Conservation (phyloP, 345 rosid genomes). For the Bruguiera sexangula region DNA sequence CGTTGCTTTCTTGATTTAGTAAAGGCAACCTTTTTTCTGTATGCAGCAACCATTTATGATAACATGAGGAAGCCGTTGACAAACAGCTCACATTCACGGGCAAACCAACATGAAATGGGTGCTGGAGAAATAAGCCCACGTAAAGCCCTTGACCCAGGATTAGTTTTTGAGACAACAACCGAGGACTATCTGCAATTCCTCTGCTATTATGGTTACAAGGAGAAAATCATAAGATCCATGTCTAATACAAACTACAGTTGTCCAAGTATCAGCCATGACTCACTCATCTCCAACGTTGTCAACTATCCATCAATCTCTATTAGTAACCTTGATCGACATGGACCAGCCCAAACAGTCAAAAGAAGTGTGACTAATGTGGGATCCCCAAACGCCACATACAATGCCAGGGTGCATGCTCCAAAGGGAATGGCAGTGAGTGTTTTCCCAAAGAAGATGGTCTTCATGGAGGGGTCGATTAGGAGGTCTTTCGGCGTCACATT, state of each 20-base stretch:
- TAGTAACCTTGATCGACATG: conserved; percentile 33
- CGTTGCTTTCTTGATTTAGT: no score
- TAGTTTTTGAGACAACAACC: conserved; percentile 57
- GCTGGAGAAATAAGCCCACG: conserved; percentile 63
- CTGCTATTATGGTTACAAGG: conserved; percentile 54
- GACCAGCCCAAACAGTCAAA: conserved; percentile 21
- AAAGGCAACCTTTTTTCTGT: background rate
- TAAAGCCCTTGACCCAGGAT: conserved; percentile 66
- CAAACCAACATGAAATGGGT: conserved; percentile 65
- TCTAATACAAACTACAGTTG: conserved; percentile 47
- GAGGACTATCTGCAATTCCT: conserved; percentile 55
- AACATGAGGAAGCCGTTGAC: conserved; percentile 46
- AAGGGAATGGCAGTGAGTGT: conserved; percentile 56
- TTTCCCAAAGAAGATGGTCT: conserved; percentile 41
- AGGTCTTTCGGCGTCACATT: conserved; percentile 45
- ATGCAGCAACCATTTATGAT: conserved; percentile 49
- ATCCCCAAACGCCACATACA: conserved; percentile 44
- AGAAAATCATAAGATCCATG: conserved; percentile 47
- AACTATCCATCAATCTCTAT: conserved; percentile 83
- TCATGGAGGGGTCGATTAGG: conserved; percentile 25
- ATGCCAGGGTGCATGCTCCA: conserved; percentile 41
- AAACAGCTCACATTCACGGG: conserved; percentile 38
- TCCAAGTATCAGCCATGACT: conserved; percentile 26
- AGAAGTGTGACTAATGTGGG: conserved; percentile 67
- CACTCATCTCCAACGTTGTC: conserved; percentile 46